Conservation (phyloP, 2,329 filamentous ascomycete species). For the Stemphylium vesicarium region DNA sequence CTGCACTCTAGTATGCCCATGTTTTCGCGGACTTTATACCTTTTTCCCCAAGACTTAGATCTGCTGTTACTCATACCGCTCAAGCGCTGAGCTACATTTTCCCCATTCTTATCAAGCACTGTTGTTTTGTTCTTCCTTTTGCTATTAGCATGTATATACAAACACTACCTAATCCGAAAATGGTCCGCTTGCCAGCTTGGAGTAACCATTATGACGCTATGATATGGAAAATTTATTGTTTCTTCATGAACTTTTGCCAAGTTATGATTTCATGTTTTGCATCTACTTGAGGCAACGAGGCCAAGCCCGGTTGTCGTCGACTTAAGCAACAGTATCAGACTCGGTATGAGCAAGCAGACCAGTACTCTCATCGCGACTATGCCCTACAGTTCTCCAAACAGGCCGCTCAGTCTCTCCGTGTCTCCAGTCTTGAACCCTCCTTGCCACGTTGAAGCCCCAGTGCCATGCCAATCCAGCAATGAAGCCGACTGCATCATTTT, state of each 20-base stretch:
- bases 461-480: slow-evolving; percentile 81
- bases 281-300: too few species aligned
- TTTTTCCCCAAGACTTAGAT: slow-evolving; percentile 4
- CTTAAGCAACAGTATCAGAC: slow-evolving; percentile 26
- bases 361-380: slow-evolving; percentile 29
- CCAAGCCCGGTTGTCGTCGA: not conserved
- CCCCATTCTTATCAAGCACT: not conserved
- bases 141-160: slow-evolving; percentile 6
- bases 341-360: slow-evolving; percentile 36
- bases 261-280: too few species aligned
- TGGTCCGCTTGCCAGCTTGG: slow-evolving; percentile 3
- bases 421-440: slow-evolving; percentile 33
- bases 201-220: not conserved
- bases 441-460: slow-evolving; percentile 62
- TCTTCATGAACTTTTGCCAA: too few species aligned
- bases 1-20: not conserved
- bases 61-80: slow-evolving; percentile 5
- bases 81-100: slow-evolving; percentile 12
- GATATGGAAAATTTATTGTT: too few species aligned
- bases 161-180: not conserved
- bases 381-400: slow-evolving; percentile 34
- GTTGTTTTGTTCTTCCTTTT: not conserved
- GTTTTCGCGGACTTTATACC: not conserved
- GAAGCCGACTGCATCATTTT: slow-evolving; percentile 89
- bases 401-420: slow-evolving; percentile 21